A percentile compares a stretch with the other conserved stretches of the same genome.
Evolutionary conservation across 1,139 yeast species (phyloP).

Genomic region (Suhomyces yuchorum): DNA sequence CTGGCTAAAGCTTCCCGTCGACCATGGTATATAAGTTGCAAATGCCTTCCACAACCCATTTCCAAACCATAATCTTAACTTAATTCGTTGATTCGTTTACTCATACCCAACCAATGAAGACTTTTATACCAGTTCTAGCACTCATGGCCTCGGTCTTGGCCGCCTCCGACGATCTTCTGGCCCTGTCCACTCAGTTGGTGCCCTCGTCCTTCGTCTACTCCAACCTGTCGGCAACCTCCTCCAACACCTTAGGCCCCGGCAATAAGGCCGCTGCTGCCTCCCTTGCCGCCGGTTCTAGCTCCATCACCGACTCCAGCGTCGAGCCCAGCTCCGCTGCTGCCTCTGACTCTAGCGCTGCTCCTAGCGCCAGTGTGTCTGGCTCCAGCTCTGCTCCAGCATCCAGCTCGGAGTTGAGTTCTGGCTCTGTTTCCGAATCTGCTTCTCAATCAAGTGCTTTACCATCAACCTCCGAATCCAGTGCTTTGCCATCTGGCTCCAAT

Average conservation of each 20-base stretch:
- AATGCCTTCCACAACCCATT: conserved; percentile 1
- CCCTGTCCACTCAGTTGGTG: conserved; percentile 19
- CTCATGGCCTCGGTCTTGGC: conserved; percentile 21
- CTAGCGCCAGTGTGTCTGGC: neutral
- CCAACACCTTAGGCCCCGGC: neutral
- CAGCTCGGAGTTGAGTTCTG: too few species aligned
- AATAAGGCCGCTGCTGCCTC: conserved; percentile 1
- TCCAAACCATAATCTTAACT: neutral
- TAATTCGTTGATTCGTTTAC: neutral
- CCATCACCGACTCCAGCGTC: neutral
- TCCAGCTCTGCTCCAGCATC: conserved; percentile 1
- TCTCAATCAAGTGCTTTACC: neutral
- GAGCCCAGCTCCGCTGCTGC: too few species aligned
- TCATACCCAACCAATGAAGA: conserved; percentile 7
- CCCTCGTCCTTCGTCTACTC: conserved; percentile 33
- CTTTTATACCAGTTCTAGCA: conserved; percentile 12
- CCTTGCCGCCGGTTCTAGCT: conserved; percentile 1
- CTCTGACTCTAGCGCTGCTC: conserved; percentile 3
- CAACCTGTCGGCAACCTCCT: conserved; percentile 21
- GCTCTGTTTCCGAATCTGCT: neutral
- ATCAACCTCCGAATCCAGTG: conserved; percentile 1
- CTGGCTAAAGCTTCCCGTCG: neutral
- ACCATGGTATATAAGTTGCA: conserved; percentile 4
- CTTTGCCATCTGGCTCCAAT: conserved; percentile 3
- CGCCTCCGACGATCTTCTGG: conserved; percentile 25